Evolutionary conservation across 2,329 filamentous ascomycete species (phyloP).

Genomic region (Claviceps fusiformis): DNA sequence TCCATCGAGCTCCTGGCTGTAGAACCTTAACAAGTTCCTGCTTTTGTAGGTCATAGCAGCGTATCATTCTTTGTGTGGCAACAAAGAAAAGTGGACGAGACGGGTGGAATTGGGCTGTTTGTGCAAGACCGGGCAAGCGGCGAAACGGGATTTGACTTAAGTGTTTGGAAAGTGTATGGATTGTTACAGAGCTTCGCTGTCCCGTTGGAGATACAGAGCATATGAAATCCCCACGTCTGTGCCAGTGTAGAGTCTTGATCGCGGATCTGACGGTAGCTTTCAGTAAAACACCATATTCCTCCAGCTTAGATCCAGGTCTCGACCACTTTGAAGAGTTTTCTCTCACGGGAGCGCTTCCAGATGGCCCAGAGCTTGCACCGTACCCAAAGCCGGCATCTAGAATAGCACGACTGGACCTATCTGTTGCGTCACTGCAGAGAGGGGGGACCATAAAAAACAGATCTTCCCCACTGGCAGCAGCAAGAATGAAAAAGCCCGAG

Average conservation of each 20-base stretch:
- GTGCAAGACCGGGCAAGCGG: conserved; percentile 56
- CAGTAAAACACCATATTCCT: conserved; percentile 66
- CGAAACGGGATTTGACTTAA: conserved; percentile 91
- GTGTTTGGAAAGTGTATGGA: conserved; percentile 92
- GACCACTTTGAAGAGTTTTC: conserved; percentile 71
- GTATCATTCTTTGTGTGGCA: conserved; percentile 83
- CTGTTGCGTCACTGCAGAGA: conserved; percentile 57
- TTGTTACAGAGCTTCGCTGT: conserved; percentile 68
- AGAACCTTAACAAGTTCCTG: conserved; percentile 88
- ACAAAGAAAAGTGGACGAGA: conserved; percentile 89
- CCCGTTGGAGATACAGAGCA: conserved; percentile 77
- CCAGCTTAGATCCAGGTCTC: conserved; percentile 59
- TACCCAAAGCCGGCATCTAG: conserved; percentile 90
- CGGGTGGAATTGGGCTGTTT: conserved; percentile 90
- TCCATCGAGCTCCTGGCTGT: conserved; percentile 85
- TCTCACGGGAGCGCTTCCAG: conserved; percentile 48
- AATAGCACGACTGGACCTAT: conserved; percentile 59
- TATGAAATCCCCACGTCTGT: conserved; percentile 87
- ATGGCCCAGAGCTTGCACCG: conserved; percentile 50
- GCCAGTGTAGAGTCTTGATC: conserved; percentile 86
- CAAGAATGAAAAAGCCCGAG: conserved; percentile 66
- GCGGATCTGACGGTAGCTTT: conserved; percentile 66
- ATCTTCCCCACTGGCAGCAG: conserved; percentile 72
- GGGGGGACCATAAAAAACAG: conserved; percentile 74
- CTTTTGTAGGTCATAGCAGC: conserved; percentile 83